Conservation (phyloP, 164 flowering plant genomes). For the Cinnamomum micranthum region DNA sequence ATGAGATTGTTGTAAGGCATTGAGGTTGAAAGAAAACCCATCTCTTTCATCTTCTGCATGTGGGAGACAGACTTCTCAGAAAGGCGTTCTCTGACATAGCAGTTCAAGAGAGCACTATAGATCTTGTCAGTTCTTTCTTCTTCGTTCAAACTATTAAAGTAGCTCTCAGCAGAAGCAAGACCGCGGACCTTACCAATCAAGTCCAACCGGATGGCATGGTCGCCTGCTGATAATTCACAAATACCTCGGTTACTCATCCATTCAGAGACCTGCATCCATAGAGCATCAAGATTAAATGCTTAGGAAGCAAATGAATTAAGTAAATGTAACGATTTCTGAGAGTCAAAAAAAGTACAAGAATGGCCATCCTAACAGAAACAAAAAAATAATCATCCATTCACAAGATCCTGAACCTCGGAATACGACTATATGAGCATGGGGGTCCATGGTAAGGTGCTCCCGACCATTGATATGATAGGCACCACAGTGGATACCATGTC, state of each 20-base stretch:
- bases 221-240: constrained; percentile 40
- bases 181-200: constrained; percentile 40
- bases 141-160: constrained; percentile 26
- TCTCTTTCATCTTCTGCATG: constrained; percentile 31
- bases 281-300: constrained; percentile 3
- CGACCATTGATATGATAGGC: too few species aligned
- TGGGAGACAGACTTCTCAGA: constrained; percentile 38
- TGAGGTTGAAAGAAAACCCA: constrained; percentile 21
- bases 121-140: constrained; percentile 11
- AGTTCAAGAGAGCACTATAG: constrained; percentile 39
- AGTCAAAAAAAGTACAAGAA: too few species aligned
- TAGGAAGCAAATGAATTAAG: not conserved
- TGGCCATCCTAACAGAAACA: too few species aligned
- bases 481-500: too few species aligned
- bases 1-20: constrained; percentile 35
- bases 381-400: too few species aligned
- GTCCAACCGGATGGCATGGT: constrained; percentile 30
- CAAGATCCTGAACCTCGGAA: too few species aligned
- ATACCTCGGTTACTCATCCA: constrained; percentile 62
- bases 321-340: not conserved
- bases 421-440: too few species aligned
- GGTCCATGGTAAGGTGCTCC: too few species aligned
- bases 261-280: constrained; percentile 59
- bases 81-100: constrained; percentile 25
- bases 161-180: constrained; percentile 33